Evolutionary conservation across 768 basidiomycete genomes (phyloP).

Genomic region (Suillus cothurnatus): DNA sequence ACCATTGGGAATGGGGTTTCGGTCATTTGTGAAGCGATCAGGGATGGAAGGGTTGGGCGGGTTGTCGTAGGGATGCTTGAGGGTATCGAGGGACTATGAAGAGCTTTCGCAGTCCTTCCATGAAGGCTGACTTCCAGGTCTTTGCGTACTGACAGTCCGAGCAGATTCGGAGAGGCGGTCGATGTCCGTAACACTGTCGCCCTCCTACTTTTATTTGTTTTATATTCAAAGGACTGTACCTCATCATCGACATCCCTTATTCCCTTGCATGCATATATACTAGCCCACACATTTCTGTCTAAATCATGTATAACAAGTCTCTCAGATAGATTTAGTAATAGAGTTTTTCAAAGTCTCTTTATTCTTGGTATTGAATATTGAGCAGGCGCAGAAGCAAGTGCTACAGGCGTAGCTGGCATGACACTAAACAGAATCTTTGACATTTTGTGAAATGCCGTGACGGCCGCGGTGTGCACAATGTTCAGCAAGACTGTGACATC

Average conservation of each 20-base stretch:
- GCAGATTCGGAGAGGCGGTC: background rate
- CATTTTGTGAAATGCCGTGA: background rate
- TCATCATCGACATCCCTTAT: background rate
- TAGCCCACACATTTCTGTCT: background rate
- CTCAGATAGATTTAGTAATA: background rate
- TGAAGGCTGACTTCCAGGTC: background rate
- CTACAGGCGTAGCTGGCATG: background rate
- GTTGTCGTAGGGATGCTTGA: slow-evolving; percentile 58
- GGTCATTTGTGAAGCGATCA: slow-evolving; percentile 77
- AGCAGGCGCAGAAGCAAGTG: background rate
- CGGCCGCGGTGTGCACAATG: background rate
- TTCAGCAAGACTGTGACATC: background rate
- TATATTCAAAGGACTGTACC: background rate
- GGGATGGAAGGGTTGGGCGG: slow-evolving; percentile 67
- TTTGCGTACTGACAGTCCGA: background rate
- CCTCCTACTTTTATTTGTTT: background rate
- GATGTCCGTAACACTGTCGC: background rate
- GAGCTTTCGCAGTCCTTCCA: background rate
- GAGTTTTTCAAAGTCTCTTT: background rate
- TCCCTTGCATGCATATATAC: background rate
- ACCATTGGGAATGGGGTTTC: slow-evolving; percentile 74
- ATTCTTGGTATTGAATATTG: background rate
- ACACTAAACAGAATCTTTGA: background rate
- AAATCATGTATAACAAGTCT: background rate
- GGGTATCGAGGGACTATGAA: slow-evolving; percentile 16